Percentiles rank a stretch among this genome's conserved stretches.
Evolutionary conservation across 2,329 filamentous ascomycete genomes (phyloP).

Genomic region (Phaeosphaeria sp.): DNA sequence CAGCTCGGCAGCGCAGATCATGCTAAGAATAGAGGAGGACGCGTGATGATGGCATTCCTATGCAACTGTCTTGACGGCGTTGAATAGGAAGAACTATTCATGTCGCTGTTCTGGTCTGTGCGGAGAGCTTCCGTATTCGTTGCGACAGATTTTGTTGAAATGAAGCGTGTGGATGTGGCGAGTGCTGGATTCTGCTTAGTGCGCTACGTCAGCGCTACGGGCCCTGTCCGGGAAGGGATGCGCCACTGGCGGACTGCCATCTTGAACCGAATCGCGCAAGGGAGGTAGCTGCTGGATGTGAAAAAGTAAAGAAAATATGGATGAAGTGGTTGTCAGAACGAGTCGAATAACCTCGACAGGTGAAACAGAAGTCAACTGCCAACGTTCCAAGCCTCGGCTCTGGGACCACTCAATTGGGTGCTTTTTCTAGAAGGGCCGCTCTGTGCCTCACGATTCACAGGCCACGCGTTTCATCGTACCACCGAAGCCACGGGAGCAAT

Average conservation of each 20-base stretch:
- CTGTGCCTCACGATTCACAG: slow-evolving; percentile 3
- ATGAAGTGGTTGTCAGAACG: not conserved
- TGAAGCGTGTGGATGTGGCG: not conserved
- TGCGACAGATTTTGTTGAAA: not conserved
- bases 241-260: not conserved
- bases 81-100: not conserved
- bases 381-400: not conserved
- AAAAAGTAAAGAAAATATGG: not conserved
- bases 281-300: not conserved
- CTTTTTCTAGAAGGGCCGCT: not conserved
- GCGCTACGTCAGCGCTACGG: not conserved
- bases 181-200: not conserved
- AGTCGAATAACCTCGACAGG: not conserved
- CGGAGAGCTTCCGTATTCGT: not conserved
- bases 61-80: not conserved
- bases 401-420: not conserved
- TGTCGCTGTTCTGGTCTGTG: not conserved
- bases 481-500: too few relatives aligned
- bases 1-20: not conserved
- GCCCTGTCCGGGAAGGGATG: not conserved
- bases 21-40: not conserved
- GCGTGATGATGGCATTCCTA: not conserved
- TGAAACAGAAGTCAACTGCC: not conserved
- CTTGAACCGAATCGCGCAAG: not conserved
- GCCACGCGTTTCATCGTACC: not conserved